Percentiles rank a stretch among this genome's conserved stretches.
Evolutionary conservation across 305 asterid species (phyloP).

Genomic region (Stenogyne calaminthoides): DNA sequence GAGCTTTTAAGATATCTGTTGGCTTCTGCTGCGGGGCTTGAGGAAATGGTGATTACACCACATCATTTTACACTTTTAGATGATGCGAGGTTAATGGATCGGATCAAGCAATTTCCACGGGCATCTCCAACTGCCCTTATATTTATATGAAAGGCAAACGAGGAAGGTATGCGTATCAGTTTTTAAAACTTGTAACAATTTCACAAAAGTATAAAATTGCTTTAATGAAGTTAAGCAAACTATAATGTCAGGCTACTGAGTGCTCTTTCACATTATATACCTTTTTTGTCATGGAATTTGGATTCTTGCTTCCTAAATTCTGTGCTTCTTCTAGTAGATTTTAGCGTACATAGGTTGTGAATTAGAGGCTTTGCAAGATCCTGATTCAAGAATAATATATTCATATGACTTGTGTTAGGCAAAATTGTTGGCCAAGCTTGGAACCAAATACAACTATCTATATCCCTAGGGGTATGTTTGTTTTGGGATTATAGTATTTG

Average conservation of each 20-base stretch:
- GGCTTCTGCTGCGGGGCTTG: too few relatives aligned
- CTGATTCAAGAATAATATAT: not conserved
- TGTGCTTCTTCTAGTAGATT: not conserved
- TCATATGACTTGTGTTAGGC: not conserved
- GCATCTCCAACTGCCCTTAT: constrained; percentile 23
- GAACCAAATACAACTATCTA: too few relatives aligned
- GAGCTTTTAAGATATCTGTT: constrained; percentile 24
- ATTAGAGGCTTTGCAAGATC: constrained; percentile 2
- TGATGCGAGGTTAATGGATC: not conserved
- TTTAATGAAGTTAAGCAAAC: not conserved
- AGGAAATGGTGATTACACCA: constrained; percentile 20
- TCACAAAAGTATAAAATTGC: not conserved
- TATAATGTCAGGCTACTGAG: not conserved
- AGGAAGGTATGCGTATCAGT: not conserved
- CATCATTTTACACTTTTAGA: not conserved
- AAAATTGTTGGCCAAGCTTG: too few relatives aligned
- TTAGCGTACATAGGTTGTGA: not conserved
- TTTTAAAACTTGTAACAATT: not conserved
- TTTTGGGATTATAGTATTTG: too few relatives aligned
- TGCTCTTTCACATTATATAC: too few relatives aligned
- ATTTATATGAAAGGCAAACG: not conserved
- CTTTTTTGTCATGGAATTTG: not conserved
- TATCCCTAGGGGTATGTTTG: too few relatives aligned
- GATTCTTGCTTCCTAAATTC: too few relatives aligned
- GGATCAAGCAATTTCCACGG: not conserved